Percentiles rank a stretch among this genome's conserved stretches.
These are phyloP conservation scores for Fusarium humuli DNA, from an alignment of 2,329 filamentous ascomycete genomes.

Conservation along the genomic window DNA sequence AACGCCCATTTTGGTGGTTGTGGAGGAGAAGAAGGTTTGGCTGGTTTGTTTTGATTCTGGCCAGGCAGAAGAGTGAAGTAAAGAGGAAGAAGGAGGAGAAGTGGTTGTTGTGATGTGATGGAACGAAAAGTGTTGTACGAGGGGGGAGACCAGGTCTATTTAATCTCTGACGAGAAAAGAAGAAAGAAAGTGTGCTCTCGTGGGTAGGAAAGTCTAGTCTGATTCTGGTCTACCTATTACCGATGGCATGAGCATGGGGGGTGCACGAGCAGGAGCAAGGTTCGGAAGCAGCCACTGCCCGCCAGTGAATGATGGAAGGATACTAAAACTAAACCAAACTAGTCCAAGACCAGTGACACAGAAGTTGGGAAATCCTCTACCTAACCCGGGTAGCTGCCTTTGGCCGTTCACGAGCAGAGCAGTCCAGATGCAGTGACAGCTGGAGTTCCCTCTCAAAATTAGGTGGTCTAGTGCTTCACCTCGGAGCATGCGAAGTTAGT, in stretches of 20 bases:
- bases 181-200: slow-evolving; percentile 3
- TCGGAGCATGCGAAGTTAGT: slow-evolving; percentile 5
- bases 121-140: slow-evolving; percentile 38
- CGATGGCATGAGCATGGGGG: slow-evolving; percentile 1
- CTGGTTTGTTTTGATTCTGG: not conserved
- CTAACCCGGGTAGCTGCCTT: slow-evolving; percentile 27
- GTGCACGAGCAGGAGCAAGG: not conserved
- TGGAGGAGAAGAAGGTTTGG: not conserved
- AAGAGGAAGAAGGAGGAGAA: not conserved
- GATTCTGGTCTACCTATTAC: not conserved
- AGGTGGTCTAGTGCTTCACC: not conserved
- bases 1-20: slow-evolving; percentile 39
- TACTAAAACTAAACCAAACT: slow-evolving; percentile 8
- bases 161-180: slow-evolving; percentile 41
- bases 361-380: not conserved
- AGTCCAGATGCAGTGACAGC: slow-evolving; percentile 16
- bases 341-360: slow-evolving; percentile 21
- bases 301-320: not conserved
- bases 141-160: slow-evolving; percentile 41
- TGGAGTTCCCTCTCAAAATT: not conserved
- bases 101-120: slow-evolving; percentile 40
- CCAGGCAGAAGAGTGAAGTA: slow-evolving; percentile 7
- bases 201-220: not conserved
- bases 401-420: slow-evolving; percentile 31
- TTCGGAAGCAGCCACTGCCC: not conserved